Evolutionary conservation across 78 protist genomes (phyloP), one percentile per base, ranked within the genome.

Genomic region (Dictyostelium brefeldianum): DNA sequence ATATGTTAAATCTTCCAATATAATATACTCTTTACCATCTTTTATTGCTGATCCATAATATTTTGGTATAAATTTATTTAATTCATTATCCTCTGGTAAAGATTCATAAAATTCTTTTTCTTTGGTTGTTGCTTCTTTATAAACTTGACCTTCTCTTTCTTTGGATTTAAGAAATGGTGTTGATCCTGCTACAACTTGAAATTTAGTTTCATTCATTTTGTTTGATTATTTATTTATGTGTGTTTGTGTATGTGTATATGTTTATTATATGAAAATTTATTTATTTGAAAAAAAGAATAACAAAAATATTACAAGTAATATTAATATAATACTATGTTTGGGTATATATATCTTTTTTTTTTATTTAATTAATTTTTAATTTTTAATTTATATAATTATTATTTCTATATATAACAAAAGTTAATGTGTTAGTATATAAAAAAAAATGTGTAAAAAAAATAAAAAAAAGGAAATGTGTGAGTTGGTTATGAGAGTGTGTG

Each of bases 171-270:
- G 22, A 27, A 85, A 85, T n/a, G 92, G 81, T 27, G 92, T 85
- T 74, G 78, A 74, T 3, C 92, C 92, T 57, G 92, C 92, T 31
- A 85, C 92, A 22, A 71, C 81, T 73, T 75, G 27, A 75, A 85
- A 85, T 62, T 75, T 85, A 15, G 25, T 41, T 67, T 67, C 70
- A 62, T 62, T 62, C 70, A 62, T 62, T 57, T 57, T 53, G 1
- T 53, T 57, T n/a, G 20, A 20, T 56, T 56, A 5, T 56, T 20
- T 56, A 20, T 20, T 20, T 56, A n/a, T n/a, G 7, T 20, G 20
- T 57, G 2, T 56, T 56, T 20, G 20, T 25, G n/a, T 62, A 1
- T n/a, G n/a, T 25, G n/a, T 62, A 1, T 22, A 11, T 62, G 5
- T 18, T 62, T 22, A 22, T 9, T 22, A 57, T 20, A 57, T 57